Evolutionary conservation across 768 basidiomycete genomes (phyloP).

Genomic region (Calocybe cyanea): DNA sequence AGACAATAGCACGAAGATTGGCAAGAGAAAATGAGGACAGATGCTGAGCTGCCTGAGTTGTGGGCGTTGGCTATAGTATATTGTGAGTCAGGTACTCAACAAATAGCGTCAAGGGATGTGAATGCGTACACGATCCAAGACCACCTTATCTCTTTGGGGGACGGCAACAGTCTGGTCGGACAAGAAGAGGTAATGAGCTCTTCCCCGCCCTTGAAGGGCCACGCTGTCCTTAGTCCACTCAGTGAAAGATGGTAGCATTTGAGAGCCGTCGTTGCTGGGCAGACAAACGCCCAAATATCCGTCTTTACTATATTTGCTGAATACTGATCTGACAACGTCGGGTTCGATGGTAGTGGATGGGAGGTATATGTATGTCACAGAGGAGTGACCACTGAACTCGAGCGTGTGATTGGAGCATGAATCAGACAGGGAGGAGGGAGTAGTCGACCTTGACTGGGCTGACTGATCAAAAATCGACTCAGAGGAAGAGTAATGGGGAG

Average conservation of each 20-base stretch:
- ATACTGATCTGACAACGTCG: slow-evolving; percentile 23
- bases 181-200: slow-evolving; percentile 2
- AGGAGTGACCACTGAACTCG: slow-evolving; percentile 17
- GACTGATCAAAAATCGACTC: slow-evolving; percentile 27
- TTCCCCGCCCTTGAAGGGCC: neutral
- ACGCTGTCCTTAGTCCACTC: slow-evolving; percentile 6
- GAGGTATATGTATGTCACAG: slow-evolving; percentile 23
- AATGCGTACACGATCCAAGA: slow-evolving; percentile 7
- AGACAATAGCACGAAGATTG: slow-evolving; percentile 36
- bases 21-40: slow-evolving; percentile 29
- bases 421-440: slow-evolving; percentile 22
- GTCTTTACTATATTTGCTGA: slow-evolving; percentile 27
- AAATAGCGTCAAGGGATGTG: neutral
- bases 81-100: neutral
- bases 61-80: slow-evolving; percentile 9
- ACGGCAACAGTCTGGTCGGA: neutral
- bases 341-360: slow-evolving; percentile 16
- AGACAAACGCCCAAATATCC: slow-evolving; percentile 24
- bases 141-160: slow-evolving; percentile 3
- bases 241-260: neutral
- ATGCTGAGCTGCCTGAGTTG: slow-evolving; percentile 26
- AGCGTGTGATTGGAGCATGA: slow-evolving; percentile 6
- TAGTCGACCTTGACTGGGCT: slow-evolving; percentile 30
- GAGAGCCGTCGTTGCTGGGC: neutral
- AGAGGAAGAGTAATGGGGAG: slow-evolving; percentile 29